phyloP scores from a whole-genome alignment of 2,329 filamentous ascomycete species.

The Penicillium sp. region DNA sequence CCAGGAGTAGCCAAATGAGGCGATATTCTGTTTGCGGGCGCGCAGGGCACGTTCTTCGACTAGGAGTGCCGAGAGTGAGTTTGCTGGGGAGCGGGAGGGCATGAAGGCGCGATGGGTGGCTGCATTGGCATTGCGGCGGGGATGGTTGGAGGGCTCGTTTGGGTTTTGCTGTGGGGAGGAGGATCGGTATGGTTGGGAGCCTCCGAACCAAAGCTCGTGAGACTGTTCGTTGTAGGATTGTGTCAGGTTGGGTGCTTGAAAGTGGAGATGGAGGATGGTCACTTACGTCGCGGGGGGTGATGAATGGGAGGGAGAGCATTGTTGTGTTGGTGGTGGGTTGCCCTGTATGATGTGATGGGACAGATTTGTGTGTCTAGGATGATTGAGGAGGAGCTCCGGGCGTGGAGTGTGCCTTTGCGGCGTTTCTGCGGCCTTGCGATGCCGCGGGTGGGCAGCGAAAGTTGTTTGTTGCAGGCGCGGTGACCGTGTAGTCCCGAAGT shows the following conservation, averaged over 20 bases:
- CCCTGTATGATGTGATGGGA: neutral
- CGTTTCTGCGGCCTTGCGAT: neutral
- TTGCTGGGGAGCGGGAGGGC: constrained; percentile 55
- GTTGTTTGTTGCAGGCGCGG: neutral
- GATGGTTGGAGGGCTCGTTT: constrained; percentile 27
- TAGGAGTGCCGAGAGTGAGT: constrained; percentile 65
- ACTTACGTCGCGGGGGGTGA: constrained; percentile 69
- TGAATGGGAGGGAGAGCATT: constrained; percentile 64
- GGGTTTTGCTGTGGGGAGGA: constrained; percentile 29
- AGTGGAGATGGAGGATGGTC: neutral
- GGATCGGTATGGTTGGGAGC: constrained; percentile 53
- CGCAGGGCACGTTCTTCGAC: constrained; percentile 75
- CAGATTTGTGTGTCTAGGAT: neutral
- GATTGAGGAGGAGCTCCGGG: neutral
- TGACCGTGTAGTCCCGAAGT: neutral
- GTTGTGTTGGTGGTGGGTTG: neutral
- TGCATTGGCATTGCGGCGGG: constrained; percentile 29
- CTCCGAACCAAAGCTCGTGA: constrained; percentile 71
- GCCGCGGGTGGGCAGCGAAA: neutral
- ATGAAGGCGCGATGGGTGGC: constrained; percentile 29
- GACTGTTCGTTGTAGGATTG: constrained; percentile 49
- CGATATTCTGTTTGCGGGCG: constrained; percentile 74
- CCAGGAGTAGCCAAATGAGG: constrained; percentile 86
- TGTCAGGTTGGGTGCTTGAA: constrained; percentile 18
- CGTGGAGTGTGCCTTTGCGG: neutral